These are phyloP conservation scores for Xylariaceae sp. DNA, from an alignment of 2,329 filamentous ascomycete species.

Conservation along the genomic window DNA sequence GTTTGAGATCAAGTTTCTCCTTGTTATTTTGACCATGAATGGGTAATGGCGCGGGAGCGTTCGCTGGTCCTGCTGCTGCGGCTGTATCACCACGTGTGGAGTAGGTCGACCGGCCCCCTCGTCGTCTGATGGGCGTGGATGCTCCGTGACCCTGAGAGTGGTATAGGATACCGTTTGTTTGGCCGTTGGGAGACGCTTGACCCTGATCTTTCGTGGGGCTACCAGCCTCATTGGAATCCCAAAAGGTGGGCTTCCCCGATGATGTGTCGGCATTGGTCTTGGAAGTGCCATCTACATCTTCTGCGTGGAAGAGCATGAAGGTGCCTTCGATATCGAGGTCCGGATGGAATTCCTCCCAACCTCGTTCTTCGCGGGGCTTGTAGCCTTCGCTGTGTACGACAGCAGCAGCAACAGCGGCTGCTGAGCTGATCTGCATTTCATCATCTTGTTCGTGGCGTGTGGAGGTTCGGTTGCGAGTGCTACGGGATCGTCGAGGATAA, in stretches of 20 bases:
- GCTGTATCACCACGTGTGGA: constrained; percentile 44
- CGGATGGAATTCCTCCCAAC: constrained; percentile 97
- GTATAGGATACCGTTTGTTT: constrained; percentile 30
- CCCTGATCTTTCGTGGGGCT: constrained; percentile 46
- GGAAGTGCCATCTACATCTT: constrained; percentile 75
- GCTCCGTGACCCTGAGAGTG: constrained; percentile 23
- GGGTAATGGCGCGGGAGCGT: constrained; percentile 63
- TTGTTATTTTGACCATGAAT: constrained; percentile 74
- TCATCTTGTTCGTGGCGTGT: constrained; percentile 46
- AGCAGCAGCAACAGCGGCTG: constrained; percentile 81
- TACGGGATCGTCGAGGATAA: constrained; percentile 52
- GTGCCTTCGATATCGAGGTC: constrained; percentile 83
- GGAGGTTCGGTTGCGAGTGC: constrained; percentile 51
- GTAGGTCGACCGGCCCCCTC: constrained; percentile 48
- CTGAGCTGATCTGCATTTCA: constrained; percentile 73
- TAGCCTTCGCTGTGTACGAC: constrained; percentile 92
- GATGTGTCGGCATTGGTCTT: constrained; percentile 40
- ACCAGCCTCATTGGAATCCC: constrained; percentile 39
- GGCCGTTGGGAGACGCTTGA: constrained; percentile 39
- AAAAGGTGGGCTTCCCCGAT: constrained; percentile 30
- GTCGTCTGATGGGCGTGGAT: constrained; percentile 39
- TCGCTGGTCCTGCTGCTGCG: constrained; percentile 41
- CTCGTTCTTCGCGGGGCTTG: constrained; percentile 92
- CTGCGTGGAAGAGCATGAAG: constrained; percentile 72
- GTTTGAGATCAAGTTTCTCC: constrained; percentile 71